Base-by-base conservation (phyloP, 768 basidiomycete genomes). In the Xanthoconium purpureum region DNA sequence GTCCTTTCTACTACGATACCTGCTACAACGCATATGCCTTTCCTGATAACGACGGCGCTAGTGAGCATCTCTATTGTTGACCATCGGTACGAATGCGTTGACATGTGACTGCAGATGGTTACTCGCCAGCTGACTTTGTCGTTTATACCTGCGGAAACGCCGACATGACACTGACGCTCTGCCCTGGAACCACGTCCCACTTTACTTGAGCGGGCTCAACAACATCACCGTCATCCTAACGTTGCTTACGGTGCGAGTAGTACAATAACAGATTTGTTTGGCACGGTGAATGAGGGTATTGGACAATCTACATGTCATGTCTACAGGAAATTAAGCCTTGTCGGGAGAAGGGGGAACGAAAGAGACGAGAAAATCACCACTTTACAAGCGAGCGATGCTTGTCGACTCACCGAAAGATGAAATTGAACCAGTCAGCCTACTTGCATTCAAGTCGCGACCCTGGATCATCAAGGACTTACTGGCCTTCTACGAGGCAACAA, bases 21-120 rank as follows among this genome's bases (percentile, higher is more conserved):
- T 72, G 69, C 54, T 56, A 48, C 56, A 70, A 72, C 24, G 69
- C 71, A 29, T 72, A 72, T 8, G 69, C 69, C 20, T 70, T 70
- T 62, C 69, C 69, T n/a, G 71, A 71, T 55, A 71, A 70, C 38
- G 71, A 72, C 17, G 71, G 71, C 18, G 36, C 69, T 3, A 0
- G 69, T 72, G 47, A 50, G 66, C 56, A 24, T 24, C 24, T 24
- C 24, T 24, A 4, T 24, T 24, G 24, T 4, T 24, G 24, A 24
- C 24, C 24, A 4, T 24, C 24, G 24, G 24, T 24, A 4, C 24
- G 24, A 24, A 24, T 4, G 24, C 24, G 24, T 24, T 24, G 24
- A 24, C 33, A 12, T 6, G 3, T 36, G 15, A 7, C 35, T 37
- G 20, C 39, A 72, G 69, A 0, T 12, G 71, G 68, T 44, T 68